Base-by-base conservation (phyloP, 441 rosid genomes). In the Arabidopsis hybrid region DNA sequence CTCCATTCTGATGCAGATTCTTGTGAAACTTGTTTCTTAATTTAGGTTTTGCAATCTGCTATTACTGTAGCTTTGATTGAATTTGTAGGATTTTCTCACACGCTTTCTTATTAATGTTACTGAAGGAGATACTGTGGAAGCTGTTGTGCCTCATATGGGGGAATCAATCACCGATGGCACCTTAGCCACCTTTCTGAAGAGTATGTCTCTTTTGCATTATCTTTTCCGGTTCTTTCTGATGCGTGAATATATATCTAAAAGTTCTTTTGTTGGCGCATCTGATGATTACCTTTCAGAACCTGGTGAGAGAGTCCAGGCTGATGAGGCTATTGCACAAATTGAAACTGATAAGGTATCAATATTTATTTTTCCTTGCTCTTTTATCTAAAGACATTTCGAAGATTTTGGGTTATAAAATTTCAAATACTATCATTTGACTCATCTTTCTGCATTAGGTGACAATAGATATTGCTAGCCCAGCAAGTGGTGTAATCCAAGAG, bases 91-190 rank as follows among this genome's bases (percentile, higher is more conserved):
- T 8, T 62, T 39, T 0, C 16, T 76, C 8, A 49, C 17, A 39
- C 58, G 31, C 67, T 55, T 56, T 70, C 26, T 68, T 79, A 39
- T 69, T 61, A 53, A 13, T 78, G 51, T 67, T 49, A 67, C 39
- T 83, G 69, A 78, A 92, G 98, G 88, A 51, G 96, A 95, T 85
- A 60, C 83, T 47, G 89, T 91, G 73, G 92, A 89, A 67, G 99
- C 86, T 77, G 93, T 92, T 74, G 98, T 91, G 58, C 97, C 99
- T 69, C 87, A 83, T 71, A 94, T 94, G 97, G 98, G 96, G 55
- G 99, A 95, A 88, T 95, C 99, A 26, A 92, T 95, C 77, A 88
- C 92, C 40, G 99, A 95, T 86, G 99, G 99, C 47, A 92, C 97
- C 52, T 35, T 95, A 73, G 97, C 98, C 35, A 86, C 32, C 74